Percentiles rank a stretch among this genome's conserved stretches.
Conservation (phyloP, 805 yeast species). For the Wickerhamomyces ciferrii region DNA sequence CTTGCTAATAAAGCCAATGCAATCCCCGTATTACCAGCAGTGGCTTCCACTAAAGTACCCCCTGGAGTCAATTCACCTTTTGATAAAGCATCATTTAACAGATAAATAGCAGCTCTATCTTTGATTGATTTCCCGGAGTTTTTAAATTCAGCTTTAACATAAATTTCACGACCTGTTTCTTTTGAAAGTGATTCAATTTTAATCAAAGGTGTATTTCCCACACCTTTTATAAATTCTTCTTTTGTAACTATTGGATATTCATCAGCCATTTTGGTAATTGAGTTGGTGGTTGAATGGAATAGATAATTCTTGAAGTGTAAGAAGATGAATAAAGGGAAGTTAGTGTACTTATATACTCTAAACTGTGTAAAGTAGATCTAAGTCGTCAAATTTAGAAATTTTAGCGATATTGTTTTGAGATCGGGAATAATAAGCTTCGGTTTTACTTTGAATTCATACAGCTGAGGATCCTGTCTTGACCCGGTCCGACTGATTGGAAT, state of each 20-base stretch:
- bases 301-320: too few relatives aligned
- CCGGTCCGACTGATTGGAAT: too few relatives aligned
- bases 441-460: too few relatives aligned
- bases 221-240: conserved; percentile 13
- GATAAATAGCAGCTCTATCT: conserved; percentile 72
- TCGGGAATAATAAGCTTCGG: too few relatives aligned
- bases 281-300: too few relatives aligned
- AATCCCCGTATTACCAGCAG: conserved; percentile 84
- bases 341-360: too few relatives aligned
- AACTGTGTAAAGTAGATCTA: too few relatives aligned
- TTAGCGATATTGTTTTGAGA: too few relatives aligned
- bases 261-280: background rate
- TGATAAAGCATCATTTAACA: conserved; percentile 54
- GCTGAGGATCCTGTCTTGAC: too few relatives aligned
- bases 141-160: conserved; percentile 64
- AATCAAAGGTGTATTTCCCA: conserved; percentile 74
- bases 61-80: conserved; percentile 51
- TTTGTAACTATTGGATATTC: conserved; percentile 11
- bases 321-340: too few relatives aligned
- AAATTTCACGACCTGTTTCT: conserved; percentile 66
- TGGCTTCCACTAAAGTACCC: conserved; percentile 73
- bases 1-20: conserved; percentile 65
- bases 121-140: conserved; percentile 86
- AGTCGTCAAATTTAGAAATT: too few relatives aligned
- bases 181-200: conserved; percentile 54